Evolutionary conservation across 495 filamentous ascomycete species (phyloP), one percentile per base, ranked within the genome.

Genomic region (Opeltia flavorubescens): DNA sequence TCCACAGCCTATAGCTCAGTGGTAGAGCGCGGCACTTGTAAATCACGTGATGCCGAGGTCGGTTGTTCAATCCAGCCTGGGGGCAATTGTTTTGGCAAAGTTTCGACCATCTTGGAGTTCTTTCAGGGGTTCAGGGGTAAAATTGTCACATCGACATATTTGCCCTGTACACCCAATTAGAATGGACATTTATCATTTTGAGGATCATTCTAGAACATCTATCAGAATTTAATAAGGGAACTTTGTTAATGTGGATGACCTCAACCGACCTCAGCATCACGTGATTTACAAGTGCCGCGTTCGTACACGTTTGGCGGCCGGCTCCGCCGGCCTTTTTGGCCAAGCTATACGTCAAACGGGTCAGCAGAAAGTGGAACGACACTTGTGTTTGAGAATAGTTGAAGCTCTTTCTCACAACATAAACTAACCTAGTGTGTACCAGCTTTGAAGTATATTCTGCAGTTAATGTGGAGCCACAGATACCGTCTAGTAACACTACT

Each of bases 11-110:
- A 31, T 53, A 49, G 50, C 50, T 53, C 38, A 53, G 50, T 45
- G 50, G 50, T 49, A 53, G 38, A 53, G 50, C 50, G 46, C 49
- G 44, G 50, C 50, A 53, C 50, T 53, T 53, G 50, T 53, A 53
- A 13, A 15, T 11, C 23, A 45, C 1, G 33, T n/a, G 13, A 53
- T 53, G 50, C 50, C 44, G 49, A 53, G 50, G 50, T 44, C 50
- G 30, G 42, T 53, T 30, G 50, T 53, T 53, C 50, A 49, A 53
- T 40, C 49, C 50, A 30, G 50, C 40, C 28, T 44, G 28, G 21
- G 27, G 38, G 46, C 44, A 36, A 4, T 27, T 4, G 27, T 34
- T 17, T 35, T 21, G 5, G 28, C 0, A 6, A 40, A 17, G n/a
- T n/a, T n/a, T n/a, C n/a, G n/a, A n/a, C n/a, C n/a, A n/a, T n/a